Conservation (phyloP, 257 asterid species). For the Przewalskia tangutica region DNA sequence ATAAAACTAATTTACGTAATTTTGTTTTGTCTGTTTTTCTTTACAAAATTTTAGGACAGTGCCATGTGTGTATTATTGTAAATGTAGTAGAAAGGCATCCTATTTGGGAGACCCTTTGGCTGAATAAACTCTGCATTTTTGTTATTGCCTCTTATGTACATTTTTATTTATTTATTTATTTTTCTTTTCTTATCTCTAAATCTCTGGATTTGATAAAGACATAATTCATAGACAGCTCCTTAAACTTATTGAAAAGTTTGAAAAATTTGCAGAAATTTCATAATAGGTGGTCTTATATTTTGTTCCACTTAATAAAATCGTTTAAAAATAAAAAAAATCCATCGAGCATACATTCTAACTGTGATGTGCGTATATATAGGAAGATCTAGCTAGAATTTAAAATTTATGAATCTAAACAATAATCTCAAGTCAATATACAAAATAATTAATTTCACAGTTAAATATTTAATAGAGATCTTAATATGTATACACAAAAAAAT, state of each 20-base stretch:
- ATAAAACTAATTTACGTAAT: not conserved
- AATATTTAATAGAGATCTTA: no score
- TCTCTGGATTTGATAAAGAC: not conserved
- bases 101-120: slow-evolving; percentile 38
- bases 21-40: not conserved
- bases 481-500: no score
- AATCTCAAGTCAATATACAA: no score
- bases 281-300: not conserved
- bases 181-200: no score
- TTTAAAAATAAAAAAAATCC: no score
- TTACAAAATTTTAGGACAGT: slow-evolving; percentile 15
- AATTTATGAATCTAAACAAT: no score
- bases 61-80: not conserved
- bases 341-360: no score
- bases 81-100: slow-evolving; percentile 24
- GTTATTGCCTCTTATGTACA: not conserved
- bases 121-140: not conserved
- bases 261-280: not conserved
- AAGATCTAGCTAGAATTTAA: no score
- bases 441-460: no score
- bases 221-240: no score
- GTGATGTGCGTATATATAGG: not conserved
- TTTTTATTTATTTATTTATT: no score
- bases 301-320: not conserved
- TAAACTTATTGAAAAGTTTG: no score